Percentiles rank a stretch among this genome's conserved stretches.
Evolutionary conservation across 2,329 filamentous ascomycete species (phyloP).

Genomic region (Beauveria asiatica): DNA sequence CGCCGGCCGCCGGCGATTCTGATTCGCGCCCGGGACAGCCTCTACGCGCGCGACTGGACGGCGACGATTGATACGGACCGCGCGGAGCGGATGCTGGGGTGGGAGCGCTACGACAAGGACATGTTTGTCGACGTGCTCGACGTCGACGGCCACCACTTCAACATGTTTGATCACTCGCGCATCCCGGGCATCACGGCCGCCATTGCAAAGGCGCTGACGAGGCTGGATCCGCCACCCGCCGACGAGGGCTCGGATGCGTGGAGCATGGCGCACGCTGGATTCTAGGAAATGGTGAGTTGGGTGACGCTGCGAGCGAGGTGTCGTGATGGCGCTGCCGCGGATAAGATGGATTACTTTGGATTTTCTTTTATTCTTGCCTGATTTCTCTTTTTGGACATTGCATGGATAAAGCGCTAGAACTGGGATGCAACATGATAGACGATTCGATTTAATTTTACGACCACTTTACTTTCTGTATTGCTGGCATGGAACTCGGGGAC

Average conservation of each 20-base stretch:
- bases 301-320: no score
- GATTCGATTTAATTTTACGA: background rate
- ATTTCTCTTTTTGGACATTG: background rate
- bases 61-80: slow-evolving; percentile 36
- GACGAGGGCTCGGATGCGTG: background rate
- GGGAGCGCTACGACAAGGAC: slow-evolving; percentile 36
- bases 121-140: slow-evolving; percentile 39
- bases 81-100: slow-evolving; percentile 35
- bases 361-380: background rate
- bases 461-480: background rate
- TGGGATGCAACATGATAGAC: background rate
- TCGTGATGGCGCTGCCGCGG: no score
- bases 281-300: background rate
- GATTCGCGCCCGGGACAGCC: slow-evolving; percentile 34
- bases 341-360: background rate
- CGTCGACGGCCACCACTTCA: slow-evolving; percentile 44
- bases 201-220: slow-evolving; percentile 14
- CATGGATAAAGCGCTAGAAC: background rate
- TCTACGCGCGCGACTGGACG: slow-evolving; percentile 24
- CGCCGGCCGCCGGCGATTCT: slow-evolving; percentile 34
- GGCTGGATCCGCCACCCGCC: slow-evolving; percentile 4
- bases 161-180: slow-evolving; percentile 30
- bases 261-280: background rate
- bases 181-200: slow-evolving; percentile 20
- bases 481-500: background rate